A percentile compares a stretch with the other conserved stretches of the same genome.
phyloP scores from a whole-genome alignment of 768 basidiomycete species.

The Galerina marginata region DNA sequence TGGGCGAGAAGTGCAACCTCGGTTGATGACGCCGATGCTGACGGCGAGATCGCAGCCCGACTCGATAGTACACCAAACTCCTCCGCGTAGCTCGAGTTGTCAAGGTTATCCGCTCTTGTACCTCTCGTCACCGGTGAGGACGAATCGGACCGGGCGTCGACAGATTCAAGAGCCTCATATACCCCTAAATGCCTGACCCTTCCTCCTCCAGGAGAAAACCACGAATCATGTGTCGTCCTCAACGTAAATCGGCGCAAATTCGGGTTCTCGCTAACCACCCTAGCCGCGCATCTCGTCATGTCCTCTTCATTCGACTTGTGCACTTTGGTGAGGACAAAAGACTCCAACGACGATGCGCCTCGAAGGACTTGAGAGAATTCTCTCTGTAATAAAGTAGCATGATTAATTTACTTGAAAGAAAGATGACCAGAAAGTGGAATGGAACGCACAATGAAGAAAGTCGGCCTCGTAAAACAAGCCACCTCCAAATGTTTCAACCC shows the following conservation, averaged over 20 bases:
- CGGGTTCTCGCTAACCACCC: slow-evolving; percentile 37
- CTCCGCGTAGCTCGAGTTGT: slow-evolving; percentile 2
- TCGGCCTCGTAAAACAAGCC: slow-evolving; percentile 41
- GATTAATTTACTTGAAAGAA: neutral
- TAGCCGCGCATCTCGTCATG: slow-evolving; percentile 33
- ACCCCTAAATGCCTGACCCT: slow-evolving; percentile 37
- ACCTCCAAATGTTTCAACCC: slow-evolving; percentile 37
- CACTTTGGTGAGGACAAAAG: slow-evolving; percentile 41
- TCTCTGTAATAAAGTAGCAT: slow-evolving; percentile 24
- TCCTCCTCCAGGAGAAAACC: slow-evolving; percentile 39
- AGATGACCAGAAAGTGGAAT: neutral
- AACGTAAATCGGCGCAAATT: slow-evolving; percentile 36
- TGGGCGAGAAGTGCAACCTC: slow-evolving; percentile 9
- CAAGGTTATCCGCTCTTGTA: neutral
- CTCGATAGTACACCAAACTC: slow-evolving; percentile 3
- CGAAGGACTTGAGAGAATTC: slow-evolving; percentile 38
- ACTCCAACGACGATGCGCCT: slow-evolving; percentile 32
- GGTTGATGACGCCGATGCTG: neutral
- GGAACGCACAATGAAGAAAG: slow-evolving; percentile 38
- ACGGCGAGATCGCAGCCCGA: slow-evolving; percentile 7
- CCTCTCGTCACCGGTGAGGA: neutral
- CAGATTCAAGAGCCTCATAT: slow-evolving; percentile 31
- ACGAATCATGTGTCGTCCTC: slow-evolving; percentile 38
- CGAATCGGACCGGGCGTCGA: neutral
- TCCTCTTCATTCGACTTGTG: slow-evolving; percentile 42